phyloP scores from a whole-genome alignment of 805 yeast species.

The Saccharomycopsis fibuligera region DNA sequence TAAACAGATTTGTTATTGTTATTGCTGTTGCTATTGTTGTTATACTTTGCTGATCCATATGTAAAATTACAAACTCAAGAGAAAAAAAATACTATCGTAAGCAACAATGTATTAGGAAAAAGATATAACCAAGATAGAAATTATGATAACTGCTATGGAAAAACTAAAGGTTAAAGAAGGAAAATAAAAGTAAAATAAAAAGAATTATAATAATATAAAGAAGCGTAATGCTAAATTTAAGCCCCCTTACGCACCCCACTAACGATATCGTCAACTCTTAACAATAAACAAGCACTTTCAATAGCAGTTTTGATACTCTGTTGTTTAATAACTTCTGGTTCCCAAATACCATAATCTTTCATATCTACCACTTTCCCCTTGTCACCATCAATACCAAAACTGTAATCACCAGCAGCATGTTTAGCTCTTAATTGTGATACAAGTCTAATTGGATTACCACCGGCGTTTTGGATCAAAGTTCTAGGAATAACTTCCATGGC shows the following conservation, averaged over 20 bases:
- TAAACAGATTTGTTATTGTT: too few species aligned
- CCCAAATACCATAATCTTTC: constrained; percentile 97
- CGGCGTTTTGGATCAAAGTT: constrained; percentile 94
- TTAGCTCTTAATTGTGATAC: constrained; percentile 90
- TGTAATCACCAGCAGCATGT: constrained; percentile 83
- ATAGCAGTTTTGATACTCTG: constrained; percentile 97
- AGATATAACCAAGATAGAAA: too few species aligned
- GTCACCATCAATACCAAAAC: constrained; percentile 94
- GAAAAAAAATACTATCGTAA: too few species aligned
- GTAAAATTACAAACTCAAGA: too few species aligned
- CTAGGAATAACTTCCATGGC: constrained; percentile 98
- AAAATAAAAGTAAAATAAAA: too few species aligned
- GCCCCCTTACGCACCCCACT: constrained; percentile 73
- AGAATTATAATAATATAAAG: too few species aligned
- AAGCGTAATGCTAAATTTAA: too few species aligned
- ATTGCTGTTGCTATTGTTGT: too few species aligned
- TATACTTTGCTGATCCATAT: too few species aligned
- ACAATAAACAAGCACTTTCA: constrained; percentile 89
- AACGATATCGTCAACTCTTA: constrained; percentile 96
- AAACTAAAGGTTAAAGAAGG: too few species aligned
- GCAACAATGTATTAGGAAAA: too few species aligned
- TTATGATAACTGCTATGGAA: too few species aligned
- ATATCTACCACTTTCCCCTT: constrained; percentile 90
- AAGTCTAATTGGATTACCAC: constrained; percentile 90
- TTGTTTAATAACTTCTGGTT: constrained; percentile 96